A percentile compares a stretch with the other conserved stretches of the same genome.
Evolutionary conservation across 164 flowering plant species (phyloP).

Genomic region (Tetracentron sinense): DNA sequence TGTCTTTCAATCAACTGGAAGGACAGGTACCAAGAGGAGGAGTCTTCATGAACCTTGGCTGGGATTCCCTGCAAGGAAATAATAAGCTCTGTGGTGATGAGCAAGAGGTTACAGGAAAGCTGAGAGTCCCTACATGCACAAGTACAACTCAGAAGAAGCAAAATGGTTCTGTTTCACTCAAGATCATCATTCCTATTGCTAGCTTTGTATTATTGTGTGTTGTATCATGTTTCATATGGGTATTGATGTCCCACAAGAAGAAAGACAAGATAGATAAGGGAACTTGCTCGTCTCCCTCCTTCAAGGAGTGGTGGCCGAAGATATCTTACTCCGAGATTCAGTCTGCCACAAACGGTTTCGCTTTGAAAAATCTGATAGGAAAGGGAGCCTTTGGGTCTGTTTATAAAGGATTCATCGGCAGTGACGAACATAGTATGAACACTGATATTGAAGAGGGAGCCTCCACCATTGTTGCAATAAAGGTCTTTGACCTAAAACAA

Average conservation of each 20-base stretch:
- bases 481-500: conserved; percentile 12
- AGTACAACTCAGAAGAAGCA: not conserved
- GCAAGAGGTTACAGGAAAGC: not conserved
- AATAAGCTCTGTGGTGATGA: not conserved
- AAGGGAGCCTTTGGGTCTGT: conserved; percentile 12
- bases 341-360: conserved; percentile 1
- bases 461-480: conserved; percentile 1
- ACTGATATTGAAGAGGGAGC: not conserved
- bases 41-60: not conserved
- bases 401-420: conserved; percentile 1
- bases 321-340: conserved; percentile 1
- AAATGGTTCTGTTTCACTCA: not conserved
- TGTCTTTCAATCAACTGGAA: conserved; percentile 10
- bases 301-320: conserved; percentile 1
- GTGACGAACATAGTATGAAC: not conserved
- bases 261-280: not conserved
- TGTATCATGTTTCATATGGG: not conserved
- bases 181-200: conserved; percentile 1
- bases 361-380: conserved; percentile 5
- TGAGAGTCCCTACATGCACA: not conserved
- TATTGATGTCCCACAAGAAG: not conserved
- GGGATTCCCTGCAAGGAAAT: conserved; percentile 7
- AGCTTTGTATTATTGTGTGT: not conserved
- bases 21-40: conserved; percentile 2
- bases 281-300: too few species aligned